phyloP scores from a whole-genome alignment of 495 filamentous ascomycete genomes.

The Penicillium lividum region DNA sequence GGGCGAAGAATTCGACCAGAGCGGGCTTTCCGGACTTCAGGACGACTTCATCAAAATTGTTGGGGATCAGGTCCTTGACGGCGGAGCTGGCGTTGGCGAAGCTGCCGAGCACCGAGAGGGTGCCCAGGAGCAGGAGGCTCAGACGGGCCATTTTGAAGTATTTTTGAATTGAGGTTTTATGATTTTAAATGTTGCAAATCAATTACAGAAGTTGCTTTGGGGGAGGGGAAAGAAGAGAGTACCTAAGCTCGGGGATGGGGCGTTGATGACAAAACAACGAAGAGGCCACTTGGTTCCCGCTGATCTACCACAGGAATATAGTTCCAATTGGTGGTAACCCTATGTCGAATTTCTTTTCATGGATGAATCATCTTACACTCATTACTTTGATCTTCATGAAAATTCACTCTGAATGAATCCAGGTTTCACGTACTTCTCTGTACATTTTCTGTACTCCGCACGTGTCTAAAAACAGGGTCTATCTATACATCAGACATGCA shows the following conservation, averaged over 20 bases:
- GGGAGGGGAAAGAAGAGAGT: background rate
- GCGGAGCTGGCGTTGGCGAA: constrained; percentile 46
- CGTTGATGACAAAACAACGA: constrained; percentile 25
- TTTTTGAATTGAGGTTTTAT: background rate
- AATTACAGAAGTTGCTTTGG: background rate
- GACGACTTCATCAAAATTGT: constrained; percentile 87
- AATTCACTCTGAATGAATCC: too few relatives aligned
- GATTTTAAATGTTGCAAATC: background rate
- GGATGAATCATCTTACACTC: background rate
- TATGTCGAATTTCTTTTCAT: background rate
- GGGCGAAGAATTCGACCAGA: constrained; percentile 97
- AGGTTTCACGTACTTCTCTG: too few relatives aligned
- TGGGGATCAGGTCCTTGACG: constrained; percentile 82
- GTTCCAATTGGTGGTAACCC: background rate
- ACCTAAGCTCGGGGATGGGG: constrained; percentile 4
- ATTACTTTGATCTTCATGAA: too few relatives aligned
- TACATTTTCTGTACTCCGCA: too few relatives aligned
- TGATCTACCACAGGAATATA: background rate
- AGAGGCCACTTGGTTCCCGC: constrained; percentile 25
- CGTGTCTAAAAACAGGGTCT: too few relatives aligned
- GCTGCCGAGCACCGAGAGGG: constrained; percentile 43
- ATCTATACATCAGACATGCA: too few relatives aligned
- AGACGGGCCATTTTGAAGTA: constrained; percentile 46
- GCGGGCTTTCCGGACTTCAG: constrained; percentile 92
- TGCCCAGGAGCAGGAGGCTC: constrained; percentile 46